These are phyloP conservation scores for Stachybotrys chlorohalonatus DNA, from an alignment of 2,329 filamentous ascomycete species.

Conservation along the genomic window DNA sequence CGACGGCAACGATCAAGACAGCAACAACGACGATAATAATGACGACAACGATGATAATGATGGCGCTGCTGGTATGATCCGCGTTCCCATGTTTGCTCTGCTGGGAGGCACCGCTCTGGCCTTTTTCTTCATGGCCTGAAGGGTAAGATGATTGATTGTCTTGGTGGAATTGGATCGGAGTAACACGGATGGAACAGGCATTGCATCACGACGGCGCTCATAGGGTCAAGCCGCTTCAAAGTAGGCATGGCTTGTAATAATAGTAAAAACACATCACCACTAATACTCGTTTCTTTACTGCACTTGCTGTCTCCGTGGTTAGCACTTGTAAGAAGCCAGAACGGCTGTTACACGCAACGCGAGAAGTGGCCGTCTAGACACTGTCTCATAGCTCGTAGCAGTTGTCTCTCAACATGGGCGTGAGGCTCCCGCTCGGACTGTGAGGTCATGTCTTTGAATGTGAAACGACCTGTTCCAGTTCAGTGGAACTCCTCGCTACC, in stretches of 20 bases:
- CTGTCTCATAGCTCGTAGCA: too few species aligned
- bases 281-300: too few species aligned
- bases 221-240: too few species aligned
- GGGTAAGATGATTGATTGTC: neutral
- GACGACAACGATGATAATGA: constrained; percentile 5
- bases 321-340: too few species aligned
- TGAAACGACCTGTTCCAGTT: neutral
- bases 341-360: too few species aligned
- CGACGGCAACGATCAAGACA: constrained; percentile 4
- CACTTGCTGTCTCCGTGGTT: too few species aligned
- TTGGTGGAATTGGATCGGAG: neutral
- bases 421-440: neutral
- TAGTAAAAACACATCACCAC: too few species aligned
- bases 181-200: neutral
- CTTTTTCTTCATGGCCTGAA: constrained; percentile 10
- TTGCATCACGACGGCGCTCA: too few species aligned
- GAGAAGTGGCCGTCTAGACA: too few species aligned
- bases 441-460: neutral
- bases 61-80: constrained; percentile 7
- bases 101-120: constrained; percentile 9
- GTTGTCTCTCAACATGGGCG: neutral
- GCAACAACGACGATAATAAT: constrained; percentile 1
- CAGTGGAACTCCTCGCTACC: neutral
- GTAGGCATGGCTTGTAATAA: too few species aligned
- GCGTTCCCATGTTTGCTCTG: constrained; percentile 9